Percentiles rank a stretch among this genome's conserved stretches.
phyloP scores from a whole-genome alignment of 1,139 yeast species.

The Candida glucosophila region DNA sequence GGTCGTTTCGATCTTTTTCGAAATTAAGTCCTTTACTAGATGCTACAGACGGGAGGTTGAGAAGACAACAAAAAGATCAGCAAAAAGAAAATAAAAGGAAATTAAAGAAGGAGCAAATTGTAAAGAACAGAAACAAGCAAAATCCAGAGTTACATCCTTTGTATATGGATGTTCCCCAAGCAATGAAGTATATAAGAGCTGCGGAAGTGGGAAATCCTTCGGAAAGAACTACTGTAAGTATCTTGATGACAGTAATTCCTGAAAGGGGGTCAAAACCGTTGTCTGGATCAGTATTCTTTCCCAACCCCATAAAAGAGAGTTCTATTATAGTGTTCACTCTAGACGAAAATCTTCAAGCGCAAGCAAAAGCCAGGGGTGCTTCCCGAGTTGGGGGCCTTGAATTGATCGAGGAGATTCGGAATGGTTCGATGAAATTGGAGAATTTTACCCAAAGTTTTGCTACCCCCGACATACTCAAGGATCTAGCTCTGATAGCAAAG shows the following conservation, averaged over 20 bases:
- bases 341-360: slow-evolving; percentile 41
- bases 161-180: slow-evolving; percentile 64
- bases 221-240: slow-evolving; percentile 56
- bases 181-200: slow-evolving; percentile 75
- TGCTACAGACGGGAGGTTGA: slow-evolving; percentile 3
- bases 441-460: slow-evolving; percentile 75
- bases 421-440: slow-evolving; percentile 46
- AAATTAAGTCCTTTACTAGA: background rate
- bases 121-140: slow-evolving; percentile 31
- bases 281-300: slow-evolving; percentile 65
- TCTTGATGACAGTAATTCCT: slow-evolving; percentile 61
- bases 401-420: slow-evolving; percentile 52
- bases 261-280: slow-evolving; percentile 76
- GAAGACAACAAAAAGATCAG: slow-evolving; percentile 5
- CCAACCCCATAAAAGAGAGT: slow-evolving; percentile 61
- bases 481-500: slow-evolving; percentile 61
- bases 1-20: background rate
- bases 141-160: slow-evolving; percentile 49
- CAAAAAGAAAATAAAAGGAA: slow-evolving; percentile 12
- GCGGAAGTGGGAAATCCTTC: slow-evolving; percentile 82
- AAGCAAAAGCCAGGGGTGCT: slow-evolving; percentile 53
- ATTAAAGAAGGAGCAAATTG: slow-evolving; percentile 24
- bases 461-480: slow-evolving; percentile 66
- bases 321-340: slow-evolving; percentile 63
- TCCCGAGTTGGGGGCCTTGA: slow-evolving; percentile 62